Evolutionary conservation across 176 grass and related monocot species (phyloP).

Genomic region (Puya raimondii): DNA sequence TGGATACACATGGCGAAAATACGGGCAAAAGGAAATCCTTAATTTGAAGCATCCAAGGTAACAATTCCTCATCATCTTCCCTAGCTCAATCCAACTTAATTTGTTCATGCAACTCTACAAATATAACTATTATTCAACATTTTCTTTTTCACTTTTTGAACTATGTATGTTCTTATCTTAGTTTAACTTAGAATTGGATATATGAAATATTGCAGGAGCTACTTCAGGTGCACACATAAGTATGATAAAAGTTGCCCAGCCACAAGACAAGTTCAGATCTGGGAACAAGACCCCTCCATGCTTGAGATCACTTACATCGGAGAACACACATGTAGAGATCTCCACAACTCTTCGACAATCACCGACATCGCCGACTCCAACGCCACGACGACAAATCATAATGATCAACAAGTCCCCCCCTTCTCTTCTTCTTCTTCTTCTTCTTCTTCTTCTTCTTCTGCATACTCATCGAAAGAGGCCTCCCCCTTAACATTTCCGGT

Average conservation of each 20-base stretch:
- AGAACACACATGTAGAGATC: constrained; percentile 23
- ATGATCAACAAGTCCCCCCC: no score
- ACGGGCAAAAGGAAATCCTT: constrained; percentile 36
- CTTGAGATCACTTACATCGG: constrained; percentile 38
- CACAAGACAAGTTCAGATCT: constrained; percentile 33
- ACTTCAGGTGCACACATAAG: constrained; percentile 42
- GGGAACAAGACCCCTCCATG: constrained; percentile 14
- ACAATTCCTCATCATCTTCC: background rate
- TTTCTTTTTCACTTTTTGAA: background rate
- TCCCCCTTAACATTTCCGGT: no score
- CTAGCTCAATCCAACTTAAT: background rate
- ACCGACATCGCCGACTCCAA: no score
- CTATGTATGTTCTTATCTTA: background rate
- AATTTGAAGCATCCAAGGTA: constrained; percentile 30
- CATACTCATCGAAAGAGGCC: no score
- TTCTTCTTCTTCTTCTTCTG: background rate
- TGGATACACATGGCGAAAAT: constrained; percentile 33
- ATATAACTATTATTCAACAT: background rate
- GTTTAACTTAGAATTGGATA: background rate
- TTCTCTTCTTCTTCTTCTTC: constrained; percentile 5
- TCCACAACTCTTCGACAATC: no score
- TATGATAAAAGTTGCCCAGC: constrained; percentile 25
- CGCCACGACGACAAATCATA: no score
- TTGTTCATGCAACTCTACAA: background rate
- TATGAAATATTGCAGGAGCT: constrained; percentile 31